phyloP scores from a whole-genome alignment of 306 rosid species.

The Hippophae rhamnoides region DNA sequence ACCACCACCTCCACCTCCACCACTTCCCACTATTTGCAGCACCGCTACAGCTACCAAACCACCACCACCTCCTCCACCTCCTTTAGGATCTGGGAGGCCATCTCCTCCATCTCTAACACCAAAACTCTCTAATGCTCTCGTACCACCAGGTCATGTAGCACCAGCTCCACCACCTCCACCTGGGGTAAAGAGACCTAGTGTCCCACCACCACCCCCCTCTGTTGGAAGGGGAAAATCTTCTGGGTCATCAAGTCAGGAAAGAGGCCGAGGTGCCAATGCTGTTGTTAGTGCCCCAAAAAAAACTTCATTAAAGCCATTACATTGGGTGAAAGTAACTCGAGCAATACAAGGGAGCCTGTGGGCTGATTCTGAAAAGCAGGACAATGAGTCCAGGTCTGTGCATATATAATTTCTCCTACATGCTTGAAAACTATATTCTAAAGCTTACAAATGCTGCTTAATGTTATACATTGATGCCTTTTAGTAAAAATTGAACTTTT shows the following conservation, averaged over 20 bases:
- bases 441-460: conserved; percentile 6
- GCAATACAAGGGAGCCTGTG: conserved; percentile 87
- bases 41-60: neutral
- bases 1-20: neutral
- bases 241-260: conserved; percentile 45
- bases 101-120: conserved; percentile 8
- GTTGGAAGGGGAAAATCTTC: conserved; percentile 33
- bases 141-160: conserved; percentile 15
- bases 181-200: conserved; percentile 30
- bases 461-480: neutral
- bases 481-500: neutral
- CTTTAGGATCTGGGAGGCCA: neutral
- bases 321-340: conserved; percentile 94
- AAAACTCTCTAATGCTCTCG: conserved; percentile 8
- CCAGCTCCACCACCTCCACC: conserved; percentile 35
- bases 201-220: conserved; percentile 38
- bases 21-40: neutral
- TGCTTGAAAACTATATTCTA: conserved; percentile 2
- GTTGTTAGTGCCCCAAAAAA: conserved; percentile 55
- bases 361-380: conserved; percentile 89
- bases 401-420: conserved; percentile 16
- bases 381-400: conserved; percentile 57
- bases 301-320: conserved; percentile 66
- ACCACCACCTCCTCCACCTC: conserved; percentile 9
- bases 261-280: conserved; percentile 46